Base-by-base conservation (phyloP, 2,329 filamentous ascomycete species). In the Botrytis hyacinthi region DNA sequence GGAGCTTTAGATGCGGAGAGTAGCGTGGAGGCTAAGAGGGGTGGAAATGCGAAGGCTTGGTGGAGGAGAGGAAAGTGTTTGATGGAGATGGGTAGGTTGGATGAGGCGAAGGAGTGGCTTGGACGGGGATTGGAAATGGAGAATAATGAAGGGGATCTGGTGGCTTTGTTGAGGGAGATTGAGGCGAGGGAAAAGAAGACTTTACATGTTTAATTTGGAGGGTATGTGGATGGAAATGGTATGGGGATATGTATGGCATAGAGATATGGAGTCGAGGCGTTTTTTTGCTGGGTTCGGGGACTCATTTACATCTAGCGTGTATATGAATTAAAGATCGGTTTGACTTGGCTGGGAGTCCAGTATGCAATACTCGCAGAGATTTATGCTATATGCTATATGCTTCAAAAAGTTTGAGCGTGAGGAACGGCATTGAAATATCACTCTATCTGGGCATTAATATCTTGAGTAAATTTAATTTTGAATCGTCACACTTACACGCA, bases 11-110 rank as follows among this genome's bases (percentile, higher is more conserved):
- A 99, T 83, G 95, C 94, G 6, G 92, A 97, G 84, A 89, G 90
- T 44, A 96, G 93, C 81, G 92, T 97, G 61, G 95, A 97, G 86
- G 91, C 93, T 76, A 95, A 95, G 86, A 89, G 90, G 77, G 88
- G 91, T 60, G 94, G 92, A 57, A 98, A 99, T 82, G 90, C 93
- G 1, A 98, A 98, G 89, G 95, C 91, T 0, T 98, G 95, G 94
- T 98, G 94, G 91, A 87, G 96, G 75, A 87, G 93, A 75, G 96
- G 93, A 16, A 90, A 90, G 84, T 97, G 94, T 81, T 83, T 98
- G 80, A 84, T 92, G 77, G 96, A 99, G 89, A 98, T 98, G 96
- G 92, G 92, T 1, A 84, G 95, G 75, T 84, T 93, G 80, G 90
- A 93, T 72, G 95, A 98, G 88, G 94, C 95, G 1, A 86, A 86